Conservation (phyloP, 768 basidiomycete genomes). For the Gloeostereum incarnatum region DNA sequence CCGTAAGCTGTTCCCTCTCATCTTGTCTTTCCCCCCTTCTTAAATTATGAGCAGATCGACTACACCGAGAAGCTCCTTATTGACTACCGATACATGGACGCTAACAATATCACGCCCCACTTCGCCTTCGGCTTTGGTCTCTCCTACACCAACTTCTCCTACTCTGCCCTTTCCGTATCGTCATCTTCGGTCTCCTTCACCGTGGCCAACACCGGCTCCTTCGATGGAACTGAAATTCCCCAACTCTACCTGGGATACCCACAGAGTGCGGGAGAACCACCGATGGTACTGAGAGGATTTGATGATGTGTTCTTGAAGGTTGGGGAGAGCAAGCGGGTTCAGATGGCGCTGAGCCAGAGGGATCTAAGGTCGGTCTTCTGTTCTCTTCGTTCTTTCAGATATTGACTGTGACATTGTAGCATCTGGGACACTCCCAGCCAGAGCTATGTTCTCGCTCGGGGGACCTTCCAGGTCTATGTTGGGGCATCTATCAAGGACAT, state of each 20-base stretch:
- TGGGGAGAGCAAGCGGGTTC: constrained; percentile 25
- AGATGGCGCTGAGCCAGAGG: constrained; percentile 25
- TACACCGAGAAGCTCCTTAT: constrained; percentile 60
- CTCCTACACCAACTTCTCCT: constrained; percentile 65
- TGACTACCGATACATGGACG: constrained; percentile 62
- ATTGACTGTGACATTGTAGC: constrained; percentile 13
- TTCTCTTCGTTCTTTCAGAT: background rate
- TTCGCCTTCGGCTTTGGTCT: constrained; percentile 69
- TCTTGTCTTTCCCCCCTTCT: background rate
- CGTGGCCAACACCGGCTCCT: constrained; percentile 35
- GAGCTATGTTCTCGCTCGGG: constrained; percentile 38
- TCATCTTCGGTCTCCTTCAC: constrained; percentile 29
- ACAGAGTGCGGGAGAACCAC: constrained; percentile 33
- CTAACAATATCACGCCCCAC: constrained; percentile 38
- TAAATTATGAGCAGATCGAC: constrained; percentile 30
- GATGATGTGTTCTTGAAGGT: constrained; percentile 32
- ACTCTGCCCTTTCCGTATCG: constrained; percentile 37
- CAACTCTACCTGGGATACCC: constrained; percentile 49
- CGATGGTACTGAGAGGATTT: constrained; percentile 41
- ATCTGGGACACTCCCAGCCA: constrained; percentile 48
- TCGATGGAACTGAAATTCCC: constrained; percentile 44
- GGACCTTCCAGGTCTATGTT: constrained; percentile 41
- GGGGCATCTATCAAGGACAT: constrained; percentile 45
- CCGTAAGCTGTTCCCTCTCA: constrained; percentile 2
- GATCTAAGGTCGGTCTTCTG: constrained; percentile 32